phyloP scores from a whole-genome alignment of 495 filamentous ascomycete genomes.

The Hypomontagnella submonticulosa region DNA sequence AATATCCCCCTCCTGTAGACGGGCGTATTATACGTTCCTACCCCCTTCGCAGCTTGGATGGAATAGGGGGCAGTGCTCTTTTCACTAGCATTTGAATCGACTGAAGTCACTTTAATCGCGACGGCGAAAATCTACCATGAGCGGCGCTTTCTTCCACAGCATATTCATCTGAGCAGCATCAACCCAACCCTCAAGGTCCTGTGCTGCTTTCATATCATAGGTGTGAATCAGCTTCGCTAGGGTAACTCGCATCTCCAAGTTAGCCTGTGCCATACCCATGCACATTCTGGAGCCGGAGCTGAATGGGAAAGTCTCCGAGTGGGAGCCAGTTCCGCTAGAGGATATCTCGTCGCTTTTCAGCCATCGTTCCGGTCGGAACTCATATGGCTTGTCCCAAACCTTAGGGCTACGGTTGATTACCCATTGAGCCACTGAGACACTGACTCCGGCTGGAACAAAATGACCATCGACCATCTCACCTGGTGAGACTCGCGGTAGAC shows the following conservation, averaged over 20 bases:
- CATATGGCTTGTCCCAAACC: conserved; percentile 46
- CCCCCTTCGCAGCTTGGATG: too few relatives aligned
- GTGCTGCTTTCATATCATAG: conserved; percentile 50
- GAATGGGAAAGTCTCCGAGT: conserved; percentile 47
- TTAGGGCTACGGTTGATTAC: conserved; percentile 46
- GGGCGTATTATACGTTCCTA: neutral
- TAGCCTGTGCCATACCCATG: conserved; percentile 49
- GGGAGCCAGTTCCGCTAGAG: conserved; percentile 10
- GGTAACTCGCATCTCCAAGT: conserved; percentile 52
- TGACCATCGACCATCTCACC: conserved; percentile 47
- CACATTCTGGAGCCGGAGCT: conserved; percentile 45
- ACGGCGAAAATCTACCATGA: conserved; percentile 41
- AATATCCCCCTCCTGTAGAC: conserved; percentile 20
- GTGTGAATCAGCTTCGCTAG: conserved; percentile 51
- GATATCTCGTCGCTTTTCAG: conserved; percentile 38
- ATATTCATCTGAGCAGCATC: conserved; percentile 45
- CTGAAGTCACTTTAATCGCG: neutral
- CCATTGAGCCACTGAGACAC: conserved; percentile 52
- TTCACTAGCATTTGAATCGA: conserved; percentile 2
- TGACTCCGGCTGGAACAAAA: conserved; percentile 48
- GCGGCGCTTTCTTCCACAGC: conserved; percentile 52
- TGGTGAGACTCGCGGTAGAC: conserved; percentile 48
- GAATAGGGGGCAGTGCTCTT: too few relatives aligned
- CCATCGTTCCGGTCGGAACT: conserved; percentile 51
- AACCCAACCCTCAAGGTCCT: conserved; percentile 49